Evolutionary conservation across 192 early-diverging fungal species (phyloP).

Genomic region (Diversispora epigaea): DNA sequence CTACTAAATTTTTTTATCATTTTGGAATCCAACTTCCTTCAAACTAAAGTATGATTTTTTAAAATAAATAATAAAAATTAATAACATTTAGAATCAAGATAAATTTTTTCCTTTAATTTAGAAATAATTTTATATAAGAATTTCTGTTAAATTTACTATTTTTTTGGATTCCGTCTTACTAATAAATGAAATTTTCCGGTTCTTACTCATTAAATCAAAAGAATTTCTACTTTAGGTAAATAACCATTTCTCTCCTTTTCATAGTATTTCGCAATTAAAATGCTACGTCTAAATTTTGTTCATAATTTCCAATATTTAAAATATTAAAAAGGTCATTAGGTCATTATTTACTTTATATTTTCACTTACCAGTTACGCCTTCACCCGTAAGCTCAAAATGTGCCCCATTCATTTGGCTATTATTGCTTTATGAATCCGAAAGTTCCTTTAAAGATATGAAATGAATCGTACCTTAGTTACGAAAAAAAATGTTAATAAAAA

Average conservation of each 20-base stretch:
- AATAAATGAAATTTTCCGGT: no score
- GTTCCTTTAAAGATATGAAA: slow-evolving; percentile 50
- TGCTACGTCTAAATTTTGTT: slow-evolving; percentile 94
- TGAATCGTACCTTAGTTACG: neutral
- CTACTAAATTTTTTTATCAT: no score
- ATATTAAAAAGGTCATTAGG: neutral
- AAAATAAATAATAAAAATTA: no score
- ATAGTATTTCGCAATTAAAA: slow-evolving; percentile 94
- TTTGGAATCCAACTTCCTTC: no score
- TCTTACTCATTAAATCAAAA: no score
- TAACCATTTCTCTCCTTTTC: slow-evolving; percentile 41
- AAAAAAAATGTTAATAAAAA: neutral
- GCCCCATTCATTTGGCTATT: slow-evolving; percentile 82
- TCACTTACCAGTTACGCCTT: slow-evolving; percentile 76
- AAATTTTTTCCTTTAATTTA: no score
- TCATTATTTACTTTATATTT: neutral
- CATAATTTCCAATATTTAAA: slow-evolving; percentile 67
- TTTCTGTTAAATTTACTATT: no score
- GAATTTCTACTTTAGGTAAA: neutral
- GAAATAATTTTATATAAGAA: no score
- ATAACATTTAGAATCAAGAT: no score
- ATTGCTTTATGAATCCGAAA: slow-evolving; percentile 78
- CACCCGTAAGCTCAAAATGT: slow-evolving; percentile 95
- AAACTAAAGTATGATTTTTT: no score
- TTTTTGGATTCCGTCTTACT: no score